phyloP scores from a whole-genome alignment of 1,284 basidiomycete genomes.

The Entoloma clypeatum region DNA sequence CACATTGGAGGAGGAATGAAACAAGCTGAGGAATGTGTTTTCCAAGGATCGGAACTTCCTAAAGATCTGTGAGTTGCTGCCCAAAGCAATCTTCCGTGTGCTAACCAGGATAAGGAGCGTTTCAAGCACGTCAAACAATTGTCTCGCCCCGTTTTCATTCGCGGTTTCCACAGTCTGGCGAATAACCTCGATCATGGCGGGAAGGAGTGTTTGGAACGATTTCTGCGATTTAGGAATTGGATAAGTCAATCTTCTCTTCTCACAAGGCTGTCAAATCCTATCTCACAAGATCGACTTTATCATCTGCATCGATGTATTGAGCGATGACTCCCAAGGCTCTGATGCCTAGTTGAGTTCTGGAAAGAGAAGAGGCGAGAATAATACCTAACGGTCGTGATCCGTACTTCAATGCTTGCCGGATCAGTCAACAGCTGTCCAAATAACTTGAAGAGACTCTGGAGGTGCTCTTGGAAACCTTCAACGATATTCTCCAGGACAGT shows the following conservation, averaged over 20 bases:
- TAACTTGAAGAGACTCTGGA: constrained; percentile 78
- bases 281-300: constrained; percentile 84
- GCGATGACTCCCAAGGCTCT: constrained; percentile 90
- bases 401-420: constrained; percentile 86
- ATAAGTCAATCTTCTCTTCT: too few species aligned
- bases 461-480: constrained; percentile 80
- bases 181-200: constrained; percentile 88
- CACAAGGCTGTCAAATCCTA: not conserved
- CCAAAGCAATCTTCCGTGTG: constrained; percentile 7
- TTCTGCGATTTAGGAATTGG: too few species aligned
- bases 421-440: constrained; percentile 82
- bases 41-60: constrained; percentile 91
- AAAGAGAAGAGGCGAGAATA: not conserved
- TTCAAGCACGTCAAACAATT: constrained; percentile 95
- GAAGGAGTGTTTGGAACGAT: constrained; percentile 87
- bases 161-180: constrained; percentile 81
- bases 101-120: constrained; percentile 87
- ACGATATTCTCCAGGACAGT: constrained; percentile 91
- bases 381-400: constrained; percentile 85
- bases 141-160: constrained; percentile 82
- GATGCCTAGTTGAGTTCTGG: constrained; percentile 13
- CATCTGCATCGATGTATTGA: constrained; percentile 88
- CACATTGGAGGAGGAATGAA: constrained; percentile 85
- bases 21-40: constrained; percentile 88
- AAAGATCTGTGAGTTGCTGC: constrained; percentile 9